A percentile compares a stretch with the other conserved stretches of the same genome.
phyloP scores from a whole-genome alignment of 805 yeast genomes.

The Hyphopichia homilentoma region DNA sequence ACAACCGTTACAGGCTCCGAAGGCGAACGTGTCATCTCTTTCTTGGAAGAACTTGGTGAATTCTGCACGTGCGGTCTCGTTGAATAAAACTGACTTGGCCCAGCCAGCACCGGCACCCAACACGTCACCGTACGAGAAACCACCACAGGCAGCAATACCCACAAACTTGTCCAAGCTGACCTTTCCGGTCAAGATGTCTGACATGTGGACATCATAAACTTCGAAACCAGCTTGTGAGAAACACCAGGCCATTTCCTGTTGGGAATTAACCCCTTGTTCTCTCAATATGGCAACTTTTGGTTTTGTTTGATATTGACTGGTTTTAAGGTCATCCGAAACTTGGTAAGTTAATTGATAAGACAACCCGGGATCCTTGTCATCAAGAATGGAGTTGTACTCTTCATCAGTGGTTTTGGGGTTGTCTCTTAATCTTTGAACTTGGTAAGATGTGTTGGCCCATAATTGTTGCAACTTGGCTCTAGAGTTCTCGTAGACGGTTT shows the following conservation, averaged over 20 bases:
- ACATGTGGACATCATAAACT: slow-evolving; percentile 94
- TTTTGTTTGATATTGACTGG: slow-evolving; percentile 30
- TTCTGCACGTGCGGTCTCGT: slow-evolving; percentile 70
- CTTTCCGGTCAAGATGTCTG: slow-evolving; percentile 75
- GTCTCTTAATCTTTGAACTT: slow-evolving; percentile 88
- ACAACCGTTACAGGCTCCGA: slow-evolving; percentile 99
- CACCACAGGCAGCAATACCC: slow-evolving; percentile 98
- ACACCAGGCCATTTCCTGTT: slow-evolving; percentile 97
- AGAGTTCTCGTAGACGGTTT: slow-evolving; percentile 44
- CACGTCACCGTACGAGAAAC: slow-evolving; percentile 98
- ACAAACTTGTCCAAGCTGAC: slow-evolving; percentile 74
- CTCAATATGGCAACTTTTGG: slow-evolving; percentile 95
- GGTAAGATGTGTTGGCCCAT: slow-evolving; percentile 88
- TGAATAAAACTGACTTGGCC: slow-evolving; percentile 94
- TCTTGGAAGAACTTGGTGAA: slow-evolving; percentile 79
- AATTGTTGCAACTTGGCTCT: slow-evolving; percentile 73
- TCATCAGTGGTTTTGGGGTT: slow-evolving; percentile 88
- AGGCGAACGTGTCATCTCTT: slow-evolving; percentile 89
- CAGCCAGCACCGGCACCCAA: slow-evolving; percentile 98
- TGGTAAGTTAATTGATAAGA: slow-evolving; percentile 73
- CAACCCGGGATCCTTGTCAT: slow-evolving; percentile 88
- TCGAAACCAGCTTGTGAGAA: slow-evolving; percentile 94
- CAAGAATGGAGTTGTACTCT: slow-evolving; percentile 71
- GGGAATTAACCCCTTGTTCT: slow-evolving; percentile 98
- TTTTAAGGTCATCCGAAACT: slow-evolving; percentile 47